Evolutionary conservation across 768 basidiomycete genomes (phyloP).

Genomic region (Russula lepida): DNA sequence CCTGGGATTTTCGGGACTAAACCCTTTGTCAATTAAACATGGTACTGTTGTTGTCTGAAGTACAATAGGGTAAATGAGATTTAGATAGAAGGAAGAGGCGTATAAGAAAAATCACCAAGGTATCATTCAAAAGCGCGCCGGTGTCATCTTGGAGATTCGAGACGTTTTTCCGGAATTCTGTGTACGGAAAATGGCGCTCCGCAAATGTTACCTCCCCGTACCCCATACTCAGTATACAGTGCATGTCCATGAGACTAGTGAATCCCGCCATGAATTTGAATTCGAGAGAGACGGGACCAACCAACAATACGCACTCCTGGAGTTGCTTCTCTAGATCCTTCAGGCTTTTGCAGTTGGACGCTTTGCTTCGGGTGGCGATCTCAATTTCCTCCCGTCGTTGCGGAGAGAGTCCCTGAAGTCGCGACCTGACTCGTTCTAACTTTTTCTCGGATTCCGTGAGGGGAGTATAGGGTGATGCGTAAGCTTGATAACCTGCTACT

Average conservation of each 20-base stretch:
- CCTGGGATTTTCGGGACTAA: not conserved
- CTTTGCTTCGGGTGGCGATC: not conserved
- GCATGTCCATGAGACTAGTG: not conserved
- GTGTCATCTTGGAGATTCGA: accelerated
- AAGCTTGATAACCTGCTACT: not conserved
- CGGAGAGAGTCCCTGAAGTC: not conserved
- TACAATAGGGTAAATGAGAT: not conserved
- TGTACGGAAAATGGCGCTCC: not conserved
- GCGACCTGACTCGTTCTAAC: not conserved
- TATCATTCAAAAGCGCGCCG: not conserved
- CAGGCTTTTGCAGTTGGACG: not conserved
- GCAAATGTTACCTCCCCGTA: not conserved
- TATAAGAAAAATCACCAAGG: not conserved
- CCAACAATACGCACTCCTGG: not conserved
- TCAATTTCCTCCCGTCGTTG: not conserved
- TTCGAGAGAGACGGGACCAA: not conserved
- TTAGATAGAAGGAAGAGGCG: not conserved
- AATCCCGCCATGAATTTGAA: not conserved
- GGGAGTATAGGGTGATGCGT: not conserved
- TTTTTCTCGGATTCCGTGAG: not conserved
- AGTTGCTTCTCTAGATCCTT: not conserved
- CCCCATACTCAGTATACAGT: not conserved
- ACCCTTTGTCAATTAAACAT: not conserved
- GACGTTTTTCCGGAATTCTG: not conserved
- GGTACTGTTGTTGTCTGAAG: not conserved